Percentiles rank a stretch among this genome's conserved stretches.
Evolutionary conservation across 495 filamentous ascomycete species (phyloP).

Genomic region (Clohesyomyces aquaticus): DNA sequence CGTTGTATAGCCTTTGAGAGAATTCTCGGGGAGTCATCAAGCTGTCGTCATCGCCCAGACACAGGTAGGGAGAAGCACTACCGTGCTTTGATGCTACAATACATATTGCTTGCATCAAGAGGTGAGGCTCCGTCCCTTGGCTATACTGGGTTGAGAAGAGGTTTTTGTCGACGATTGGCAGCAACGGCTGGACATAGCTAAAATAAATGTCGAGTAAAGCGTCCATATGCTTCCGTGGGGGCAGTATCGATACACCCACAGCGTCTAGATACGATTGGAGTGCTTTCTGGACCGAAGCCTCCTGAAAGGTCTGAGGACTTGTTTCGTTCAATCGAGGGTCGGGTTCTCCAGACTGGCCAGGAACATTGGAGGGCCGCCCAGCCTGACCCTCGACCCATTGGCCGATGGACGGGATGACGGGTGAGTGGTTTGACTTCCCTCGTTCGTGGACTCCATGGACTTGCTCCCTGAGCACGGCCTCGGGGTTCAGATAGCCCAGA

Average conservation of each 20-base stretch:
- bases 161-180: slow-evolving; percentile 44
- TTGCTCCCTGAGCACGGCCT: slow-evolving; percentile 41
- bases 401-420: slow-evolving; percentile 30
- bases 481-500: slow-evolving; percentile 43
- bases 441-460: slow-evolving; percentile 26
- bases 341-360: slow-evolving; percentile 13
- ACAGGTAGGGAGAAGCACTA: slow-evolving; percentile 39
- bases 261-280: slow-evolving; percentile 40
- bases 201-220: slow-evolving; percentile 47
- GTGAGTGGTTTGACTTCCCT: slow-evolving; percentile 23
- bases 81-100: slow-evolving; percentile 46
- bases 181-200: slow-evolving; percentile 44
- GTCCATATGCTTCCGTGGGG: slow-evolving; percentile 36
- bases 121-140: slow-evolving; percentile 34
- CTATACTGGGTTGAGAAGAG: slow-evolving; percentile 37
- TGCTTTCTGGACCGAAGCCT: slow-evolving; percentile 33
- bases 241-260: slow-evolving; percentile 36
- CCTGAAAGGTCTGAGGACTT: slow-evolving; percentile 24
- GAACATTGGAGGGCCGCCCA: not conserved
- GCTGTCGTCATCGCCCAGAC: slow-evolving; percentile 30
- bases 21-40: slow-evolving; percentile 44
- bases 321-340: slow-evolving; percentile 20
- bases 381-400: slow-evolving; percentile 38
- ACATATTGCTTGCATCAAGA: slow-evolving; percentile 47
- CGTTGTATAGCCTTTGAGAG: slow-evolving; percentile 42